Base-by-base conservation (phyloP, 1,284 basidiomycete species). In the Apiotrichum sp. region DNA sequence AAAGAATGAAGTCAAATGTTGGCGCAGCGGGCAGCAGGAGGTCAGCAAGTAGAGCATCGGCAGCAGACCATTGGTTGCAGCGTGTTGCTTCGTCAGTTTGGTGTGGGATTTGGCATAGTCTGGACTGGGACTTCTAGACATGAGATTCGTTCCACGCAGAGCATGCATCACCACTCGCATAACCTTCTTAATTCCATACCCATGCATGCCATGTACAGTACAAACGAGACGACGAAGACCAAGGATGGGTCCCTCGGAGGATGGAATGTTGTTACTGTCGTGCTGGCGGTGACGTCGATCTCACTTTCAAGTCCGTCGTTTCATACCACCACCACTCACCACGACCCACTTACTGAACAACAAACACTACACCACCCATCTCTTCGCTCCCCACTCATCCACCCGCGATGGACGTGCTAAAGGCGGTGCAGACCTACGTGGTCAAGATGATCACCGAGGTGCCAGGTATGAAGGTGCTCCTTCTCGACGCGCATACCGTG, bases 401-500 rank as follows among this genome's bases (percentile, higher is more conserved):
- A 8, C 10, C 53, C 43, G 22, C 51, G 41, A 98, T 98, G 95
- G 93, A 99, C 77, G 86, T 95, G 62, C 82, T 91, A 65, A 95
- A 95, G 75, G 95, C 96, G 3, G 86, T 97, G 43, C 89, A 93
- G 77, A 89, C 86, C 14, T 99, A 98, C 80, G 84, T 98, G 69
- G 83, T 84, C 63, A 95, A 90, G 79, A 82, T 98, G 80, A 83
- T 97, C 59, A 86, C 86, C 34, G 85, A 85, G 55, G 89, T 93
- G 48, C 80, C 83, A 7, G 84, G 90, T 6, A 98, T 99, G 88
- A 99, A 98, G 77, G 93, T 98, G n/a, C 81, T 99, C 44, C 82
- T 99, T 35, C 84, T 99, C 32, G 96, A 99, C 74, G 82, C 86
- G 31, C 90, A 97, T 72, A 98, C 95, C n/a, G 92, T 93, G 69